Evolutionary conservation across 2,329 filamentous ascomycete genomes (phyloP).

Genomic region (Epichloe typhina): DNA sequence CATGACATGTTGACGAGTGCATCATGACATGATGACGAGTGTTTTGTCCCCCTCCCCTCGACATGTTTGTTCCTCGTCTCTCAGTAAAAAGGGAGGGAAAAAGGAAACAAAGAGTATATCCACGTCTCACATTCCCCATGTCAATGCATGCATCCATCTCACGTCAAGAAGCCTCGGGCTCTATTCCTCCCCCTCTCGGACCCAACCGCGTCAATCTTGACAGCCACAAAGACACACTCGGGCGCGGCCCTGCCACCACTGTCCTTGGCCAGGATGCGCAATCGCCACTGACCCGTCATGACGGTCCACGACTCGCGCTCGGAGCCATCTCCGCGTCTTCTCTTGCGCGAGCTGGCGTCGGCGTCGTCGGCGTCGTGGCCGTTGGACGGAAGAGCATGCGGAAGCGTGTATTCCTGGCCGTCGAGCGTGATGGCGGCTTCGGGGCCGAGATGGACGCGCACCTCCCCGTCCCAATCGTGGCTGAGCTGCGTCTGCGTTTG

Average conservation of each 20-base stretch:
- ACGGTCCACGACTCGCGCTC: constrained; percentile 43
- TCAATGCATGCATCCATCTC: background rate
- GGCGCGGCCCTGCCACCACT: constrained; percentile 37
- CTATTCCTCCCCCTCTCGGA: constrained; percentile 54
- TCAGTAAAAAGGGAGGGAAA: background rate
- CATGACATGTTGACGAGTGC: no score
- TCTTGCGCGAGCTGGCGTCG: constrained; percentile 26
- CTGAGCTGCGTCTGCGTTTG: constrained; percentile 28
- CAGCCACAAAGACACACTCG: constrained; percentile 61
- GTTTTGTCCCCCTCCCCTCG: no score
- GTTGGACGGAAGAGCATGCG: constrained; percentile 11
- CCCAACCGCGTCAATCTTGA: constrained; percentile 62
- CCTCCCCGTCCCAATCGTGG: constrained; percentile 12
- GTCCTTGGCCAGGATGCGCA: constrained; percentile 45
- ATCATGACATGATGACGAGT: no score
- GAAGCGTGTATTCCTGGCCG: constrained; percentile 30
- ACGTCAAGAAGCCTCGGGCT: constrained; percentile 46
- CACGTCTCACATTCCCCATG: background rate
- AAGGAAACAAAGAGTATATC: no score
- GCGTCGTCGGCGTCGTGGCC: constrained; percentile 11
- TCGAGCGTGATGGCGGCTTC: constrained; percentile 48
- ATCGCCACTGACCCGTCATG: constrained; percentile 56
- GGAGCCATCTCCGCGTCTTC: constrained; percentile 27
- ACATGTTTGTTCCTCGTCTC: no score
- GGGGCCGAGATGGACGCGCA: constrained; percentile 49